phyloP scores from a whole-genome alignment of 495 filamentous ascomycete species.

The Tuber borchii region DNA sequence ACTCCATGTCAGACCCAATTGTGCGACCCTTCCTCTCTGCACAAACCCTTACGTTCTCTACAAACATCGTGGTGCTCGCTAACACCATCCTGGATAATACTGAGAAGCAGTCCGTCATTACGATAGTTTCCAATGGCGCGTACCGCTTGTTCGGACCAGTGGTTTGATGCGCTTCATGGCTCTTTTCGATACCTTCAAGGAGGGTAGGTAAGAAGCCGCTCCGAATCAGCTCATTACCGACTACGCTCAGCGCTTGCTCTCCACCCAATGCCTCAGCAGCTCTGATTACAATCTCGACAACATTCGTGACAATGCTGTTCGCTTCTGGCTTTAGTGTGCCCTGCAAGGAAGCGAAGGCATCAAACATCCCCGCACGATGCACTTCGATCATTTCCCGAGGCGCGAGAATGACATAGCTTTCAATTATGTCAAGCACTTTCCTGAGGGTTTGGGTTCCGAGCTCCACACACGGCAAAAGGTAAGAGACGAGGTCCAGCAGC shows the following conservation, averaged over 20 bases:
- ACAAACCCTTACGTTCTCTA: constrained; percentile 51
- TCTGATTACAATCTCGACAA: constrained; percentile 66
- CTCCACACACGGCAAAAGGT: constrained; percentile 65
- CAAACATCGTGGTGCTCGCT: constrained; percentile 59
- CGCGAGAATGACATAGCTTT: constrained; percentile 72
- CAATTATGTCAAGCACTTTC: constrained; percentile 63
- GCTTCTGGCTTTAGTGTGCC: constrained; percentile 57
- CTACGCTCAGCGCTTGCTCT: constrained; percentile 55
- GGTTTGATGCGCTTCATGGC: constrained; percentile 65
- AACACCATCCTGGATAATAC: constrained; percentile 75
- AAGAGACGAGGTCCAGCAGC: constrained; percentile 60
- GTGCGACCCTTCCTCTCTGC: constrained; percentile 41
- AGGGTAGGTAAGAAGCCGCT: constrained; percentile 59
- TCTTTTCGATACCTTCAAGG: constrained; percentile 62
- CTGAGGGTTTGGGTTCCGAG: constrained; percentile 63
- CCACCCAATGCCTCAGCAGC: constrained; percentile 63
- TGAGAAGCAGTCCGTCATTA: constrained; percentile 73
- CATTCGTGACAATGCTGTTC: constrained; percentile 57
- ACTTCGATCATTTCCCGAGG: constrained; percentile 62
- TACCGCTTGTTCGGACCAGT: constrained; percentile 64
- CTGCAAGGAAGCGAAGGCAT: constrained; percentile 53
- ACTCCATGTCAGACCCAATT: constrained; percentile 54
- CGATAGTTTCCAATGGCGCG: constrained; percentile 58
- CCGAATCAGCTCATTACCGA: constrained; percentile 64
- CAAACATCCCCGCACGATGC: constrained; percentile 32